Conservation (phyloP, 495 filamentous ascomycete genomes). For the Copromyces sp. region DNA sequence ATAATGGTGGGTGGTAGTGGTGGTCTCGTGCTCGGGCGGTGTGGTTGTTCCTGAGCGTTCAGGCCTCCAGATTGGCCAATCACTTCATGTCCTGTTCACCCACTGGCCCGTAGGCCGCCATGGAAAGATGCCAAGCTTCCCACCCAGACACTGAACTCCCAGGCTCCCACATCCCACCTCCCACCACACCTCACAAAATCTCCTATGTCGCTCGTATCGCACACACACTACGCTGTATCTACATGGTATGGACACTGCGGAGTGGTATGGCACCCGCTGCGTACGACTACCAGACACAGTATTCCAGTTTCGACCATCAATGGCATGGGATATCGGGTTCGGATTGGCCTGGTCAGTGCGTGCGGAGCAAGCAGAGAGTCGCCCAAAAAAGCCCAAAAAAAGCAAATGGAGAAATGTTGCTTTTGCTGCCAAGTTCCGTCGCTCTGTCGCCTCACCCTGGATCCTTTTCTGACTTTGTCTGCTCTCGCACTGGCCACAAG, state of each 20-base stretch:
- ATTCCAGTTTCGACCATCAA: too few species aligned
- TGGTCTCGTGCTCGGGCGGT: not conserved
- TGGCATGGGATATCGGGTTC: too few species aligned
- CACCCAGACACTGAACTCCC: not conserved
- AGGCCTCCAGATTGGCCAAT: not conserved
- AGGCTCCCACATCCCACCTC: not conserved
- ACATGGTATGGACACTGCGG: not conserved
- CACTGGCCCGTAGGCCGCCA: not conserved
- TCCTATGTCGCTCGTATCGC: not conserved
- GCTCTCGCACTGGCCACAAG: not conserved
- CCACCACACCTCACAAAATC: not conserved
- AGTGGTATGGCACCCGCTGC: too few species aligned
- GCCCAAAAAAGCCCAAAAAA: not conserved
- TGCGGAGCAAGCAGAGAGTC: not conserved
- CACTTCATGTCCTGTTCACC: not conserved
- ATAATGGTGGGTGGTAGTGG: not conserved
- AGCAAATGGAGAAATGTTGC: not conserved
- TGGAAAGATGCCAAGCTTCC: not conserved
- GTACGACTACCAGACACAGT: too few species aligned
- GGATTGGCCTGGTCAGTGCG: not conserved
- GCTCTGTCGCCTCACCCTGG: not conserved
- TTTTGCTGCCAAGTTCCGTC: not conserved
- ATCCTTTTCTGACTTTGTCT: not conserved
- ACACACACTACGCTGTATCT: not conserved
- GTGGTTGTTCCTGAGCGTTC: not conserved